Conservation (phyloP, 768 basidiomycete species). For the Russula abietina region DNA sequence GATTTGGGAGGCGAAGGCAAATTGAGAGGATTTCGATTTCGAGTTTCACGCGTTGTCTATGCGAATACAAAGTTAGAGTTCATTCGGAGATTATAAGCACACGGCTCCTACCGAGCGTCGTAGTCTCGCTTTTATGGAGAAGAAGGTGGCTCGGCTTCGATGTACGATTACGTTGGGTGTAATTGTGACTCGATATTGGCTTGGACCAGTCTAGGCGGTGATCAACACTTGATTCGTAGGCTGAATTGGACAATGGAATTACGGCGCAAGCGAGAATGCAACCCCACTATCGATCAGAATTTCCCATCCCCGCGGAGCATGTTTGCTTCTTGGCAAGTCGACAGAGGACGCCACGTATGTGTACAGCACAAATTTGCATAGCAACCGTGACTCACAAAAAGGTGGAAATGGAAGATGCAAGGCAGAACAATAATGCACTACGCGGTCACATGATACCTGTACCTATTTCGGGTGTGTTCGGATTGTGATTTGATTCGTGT, state of each 20-base stretch:
- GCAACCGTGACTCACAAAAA: constrained; percentile 11
- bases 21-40: no score
- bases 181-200: background rate
- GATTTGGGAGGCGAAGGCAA: no score
- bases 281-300: background rate
- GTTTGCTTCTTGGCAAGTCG: background rate
- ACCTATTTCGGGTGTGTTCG: constrained; percentile 24
- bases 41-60: no score
- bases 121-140: background rate
- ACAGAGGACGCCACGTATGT: background rate
- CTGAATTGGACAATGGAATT: background rate
- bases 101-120: background rate
- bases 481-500: constrained; percentile 4
- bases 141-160: no score
- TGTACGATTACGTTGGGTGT: background rate
- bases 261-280: background rate
- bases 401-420: background rate
- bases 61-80: constrained; percentile 23
- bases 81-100: constrained; percentile 7
- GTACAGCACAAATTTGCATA: background rate
- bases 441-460: constrained; percentile 29
- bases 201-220: background rate
- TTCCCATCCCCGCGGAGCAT: background rate
- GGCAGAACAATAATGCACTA: constrained; percentile 15
- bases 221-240: background rate